Evolutionary conservation across 495 filamentous ascomycete genomes (phyloP).

Genomic region (Penicillium cinerascens): DNA sequence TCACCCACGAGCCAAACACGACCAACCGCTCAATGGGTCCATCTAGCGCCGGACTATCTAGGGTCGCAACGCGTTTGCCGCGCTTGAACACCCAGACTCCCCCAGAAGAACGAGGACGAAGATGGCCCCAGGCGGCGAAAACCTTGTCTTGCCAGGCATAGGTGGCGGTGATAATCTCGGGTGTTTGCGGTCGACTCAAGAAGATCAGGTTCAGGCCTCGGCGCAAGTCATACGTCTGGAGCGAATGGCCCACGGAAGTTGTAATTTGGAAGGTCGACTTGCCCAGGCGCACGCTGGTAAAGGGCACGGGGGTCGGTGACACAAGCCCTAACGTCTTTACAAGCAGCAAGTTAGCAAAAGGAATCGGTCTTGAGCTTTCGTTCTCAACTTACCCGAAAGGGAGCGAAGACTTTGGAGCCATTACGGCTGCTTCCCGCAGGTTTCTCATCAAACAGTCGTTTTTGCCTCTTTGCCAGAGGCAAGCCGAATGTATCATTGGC

Average conservation of each 20-base stretch:
- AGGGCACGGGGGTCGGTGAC: constrained; percentile 84
- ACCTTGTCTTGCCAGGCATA: constrained; percentile 83
- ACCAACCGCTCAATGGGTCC: constrained; percentile 74
- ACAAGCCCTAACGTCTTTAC: constrained; percentile 84
- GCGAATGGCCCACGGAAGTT: constrained; percentile 80
- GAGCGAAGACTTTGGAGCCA: constrained; percentile 80
- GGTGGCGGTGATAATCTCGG: constrained; percentile 78
- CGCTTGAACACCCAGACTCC: constrained; percentile 94
- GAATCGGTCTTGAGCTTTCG: not conserved
- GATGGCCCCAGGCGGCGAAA: constrained; percentile 78
- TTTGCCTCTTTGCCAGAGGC: constrained; percentile 66
- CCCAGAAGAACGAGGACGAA: constrained; percentile 41
- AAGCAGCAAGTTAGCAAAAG: constrained; percentile 1
- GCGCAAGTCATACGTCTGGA: constrained; percentile 93
- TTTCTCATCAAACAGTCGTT: constrained; percentile 35
- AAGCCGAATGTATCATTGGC: constrained; percentile 46
- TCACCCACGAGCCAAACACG: constrained; percentile 87
- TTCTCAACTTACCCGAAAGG: constrained; percentile 68
- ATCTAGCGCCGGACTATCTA: constrained; percentile 60
- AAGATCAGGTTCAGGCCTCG: constrained; percentile 88
- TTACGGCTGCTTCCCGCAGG: constrained; percentile 19
- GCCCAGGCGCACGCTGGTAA: constrained; percentile 80
- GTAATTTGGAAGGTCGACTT: constrained; percentile 97
- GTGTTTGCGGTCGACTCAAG: constrained; percentile 84
- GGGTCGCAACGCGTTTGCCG: constrained; percentile 77